These are phyloP conservation scores for Sugiyamaella sp. DNA, from an alignment of 1,139 yeast genomes.

Conservation along the genomic window DNA sequence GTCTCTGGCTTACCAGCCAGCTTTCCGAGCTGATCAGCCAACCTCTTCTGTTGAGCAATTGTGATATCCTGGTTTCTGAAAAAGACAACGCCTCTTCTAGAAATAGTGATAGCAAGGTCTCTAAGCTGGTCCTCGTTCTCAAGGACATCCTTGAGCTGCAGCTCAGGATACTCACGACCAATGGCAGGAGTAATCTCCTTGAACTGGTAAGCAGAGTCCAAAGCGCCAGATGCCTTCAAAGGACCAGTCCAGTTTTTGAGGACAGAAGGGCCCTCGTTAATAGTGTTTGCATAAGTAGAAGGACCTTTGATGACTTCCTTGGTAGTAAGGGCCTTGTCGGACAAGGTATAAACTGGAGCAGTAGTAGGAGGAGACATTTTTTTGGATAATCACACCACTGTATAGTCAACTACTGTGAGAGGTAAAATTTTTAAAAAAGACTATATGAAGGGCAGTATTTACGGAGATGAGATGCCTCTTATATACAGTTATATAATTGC, in stretches of 20 bases:
- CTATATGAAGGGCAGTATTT: background rate
- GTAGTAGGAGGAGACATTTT: constrained; percentile 19
- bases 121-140: constrained; percentile 50
- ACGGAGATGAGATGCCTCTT: background rate
- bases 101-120: constrained; percentile 63
- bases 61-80: constrained; percentile 67
- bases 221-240: constrained; percentile 25
- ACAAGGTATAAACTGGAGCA: constrained; percentile 12
- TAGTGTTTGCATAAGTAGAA: constrained; percentile 33
- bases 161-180: constrained; percentile 37
- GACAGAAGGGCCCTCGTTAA: constrained; percentile 24
- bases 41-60: constrained; percentile 53
- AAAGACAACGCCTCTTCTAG: constrained; percentile 66
- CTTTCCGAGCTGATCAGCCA: constrained; percentile 62
- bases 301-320: constrained; percentile 30
- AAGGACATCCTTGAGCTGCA: constrained; percentile 50
- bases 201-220: constrained; percentile 32
- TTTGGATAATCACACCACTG: too few species aligned
- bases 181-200: constrained; percentile 36
- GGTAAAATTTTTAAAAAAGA: background rate
- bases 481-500: background rate
- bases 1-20: constrained; percentile 68
- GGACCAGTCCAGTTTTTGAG: constrained; percentile 23
- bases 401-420: too few species aligned
- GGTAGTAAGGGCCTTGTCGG: constrained; percentile 15